These are phyloP conservation scores for Senna siamea DNA, from an alignment of 306 rosid genomes.

Conservation along the genomic window DNA sequence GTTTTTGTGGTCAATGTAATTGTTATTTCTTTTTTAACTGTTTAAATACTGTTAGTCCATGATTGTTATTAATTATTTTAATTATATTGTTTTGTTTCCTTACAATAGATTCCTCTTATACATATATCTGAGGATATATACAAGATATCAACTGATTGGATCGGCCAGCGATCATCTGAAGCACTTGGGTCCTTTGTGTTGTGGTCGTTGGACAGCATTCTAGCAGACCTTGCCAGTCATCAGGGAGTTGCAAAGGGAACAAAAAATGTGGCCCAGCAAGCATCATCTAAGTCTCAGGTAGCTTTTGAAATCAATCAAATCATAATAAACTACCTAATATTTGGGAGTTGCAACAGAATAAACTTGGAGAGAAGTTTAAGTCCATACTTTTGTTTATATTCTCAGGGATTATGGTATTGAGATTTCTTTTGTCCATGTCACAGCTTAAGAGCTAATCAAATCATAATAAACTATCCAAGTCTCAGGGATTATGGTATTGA, in stretches of 20 bases:
- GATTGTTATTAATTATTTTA: constrained; percentile 8
- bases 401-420: not conserved
- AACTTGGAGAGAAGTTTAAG: not conserved
- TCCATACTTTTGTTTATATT: too few species aligned
- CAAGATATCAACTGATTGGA: constrained; percentile 72
- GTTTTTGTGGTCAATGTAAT: not conserved
- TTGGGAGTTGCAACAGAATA: not conserved
- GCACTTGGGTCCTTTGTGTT: constrained; percentile 65
- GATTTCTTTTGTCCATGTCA: not conserved
- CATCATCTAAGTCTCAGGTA: constrained; percentile 73
- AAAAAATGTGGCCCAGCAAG: constrained; percentile 61
- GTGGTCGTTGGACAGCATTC: constrained; percentile 70
- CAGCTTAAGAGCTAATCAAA: not conserved
- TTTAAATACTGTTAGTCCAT: not conserved
- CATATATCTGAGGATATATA: constrained; percentile 63
- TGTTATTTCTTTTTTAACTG: not conserved
- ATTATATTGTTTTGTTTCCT: constrained; percentile 28
- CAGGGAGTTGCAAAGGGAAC: constrained; percentile 66
- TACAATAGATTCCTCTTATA: constrained; percentile 64
- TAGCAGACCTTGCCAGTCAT: constrained; percentile 62
- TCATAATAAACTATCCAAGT: too few species aligned
- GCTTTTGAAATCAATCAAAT: constrained; percentile 19
- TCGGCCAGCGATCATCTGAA: constrained; percentile 55
- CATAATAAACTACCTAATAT: not conserved
- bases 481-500: not conserved